A percentile compares a stretch with the other conserved stretches of the same genome.
Conservation (phyloP, 169 alveolate genomes). For the Eimeria falciformis region DNA sequence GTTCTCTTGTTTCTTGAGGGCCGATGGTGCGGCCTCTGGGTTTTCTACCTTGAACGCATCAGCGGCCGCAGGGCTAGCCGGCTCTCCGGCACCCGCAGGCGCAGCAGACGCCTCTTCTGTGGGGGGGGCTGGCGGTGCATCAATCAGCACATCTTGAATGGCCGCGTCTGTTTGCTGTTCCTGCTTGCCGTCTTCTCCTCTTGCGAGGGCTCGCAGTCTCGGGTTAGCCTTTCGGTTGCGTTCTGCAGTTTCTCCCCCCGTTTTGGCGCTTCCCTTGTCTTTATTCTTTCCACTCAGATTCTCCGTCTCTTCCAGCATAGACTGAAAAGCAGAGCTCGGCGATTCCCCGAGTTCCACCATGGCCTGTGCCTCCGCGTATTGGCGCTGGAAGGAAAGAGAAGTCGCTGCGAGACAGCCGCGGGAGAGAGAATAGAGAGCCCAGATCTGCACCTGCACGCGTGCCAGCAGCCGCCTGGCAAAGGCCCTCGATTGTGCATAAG, state of each 20-base stretch:
- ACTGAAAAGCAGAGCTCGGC: conserved; percentile 9
- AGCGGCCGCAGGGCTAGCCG: too few relatives aligned
- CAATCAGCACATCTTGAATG: too few relatives aligned
- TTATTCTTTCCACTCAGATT: neutral
- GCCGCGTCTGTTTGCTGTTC: neutral
- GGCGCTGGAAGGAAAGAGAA: conserved; percentile 1
- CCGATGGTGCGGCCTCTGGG: too few relatives aligned
- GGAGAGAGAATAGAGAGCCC: conserved; percentile 18
- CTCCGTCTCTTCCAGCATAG: neutral
- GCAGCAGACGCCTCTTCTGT: too few relatives aligned
- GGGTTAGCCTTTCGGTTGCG: neutral
- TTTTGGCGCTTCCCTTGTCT: neutral
- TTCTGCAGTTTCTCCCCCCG: neutral
- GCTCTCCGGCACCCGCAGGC: too few relatives aligned
- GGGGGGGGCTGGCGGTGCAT: too few relatives aligned
- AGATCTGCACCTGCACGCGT: conserved; percentile 30
- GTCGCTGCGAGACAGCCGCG: conserved; percentile 34
- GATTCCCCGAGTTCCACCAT: conserved; percentile 11
- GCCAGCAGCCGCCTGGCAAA: conserved; percentile 15
- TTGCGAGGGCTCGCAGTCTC: neutral
- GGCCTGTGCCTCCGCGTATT: conserved; percentile 24
- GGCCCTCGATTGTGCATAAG: neutral
- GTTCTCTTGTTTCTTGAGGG: too few relatives aligned
- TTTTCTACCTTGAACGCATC: too few relatives aligned
- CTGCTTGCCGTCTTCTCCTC: neutral